Base-by-base conservation (phyloP, 176 grass and related monocot species). In the Alloteropsis semialata region DNA sequence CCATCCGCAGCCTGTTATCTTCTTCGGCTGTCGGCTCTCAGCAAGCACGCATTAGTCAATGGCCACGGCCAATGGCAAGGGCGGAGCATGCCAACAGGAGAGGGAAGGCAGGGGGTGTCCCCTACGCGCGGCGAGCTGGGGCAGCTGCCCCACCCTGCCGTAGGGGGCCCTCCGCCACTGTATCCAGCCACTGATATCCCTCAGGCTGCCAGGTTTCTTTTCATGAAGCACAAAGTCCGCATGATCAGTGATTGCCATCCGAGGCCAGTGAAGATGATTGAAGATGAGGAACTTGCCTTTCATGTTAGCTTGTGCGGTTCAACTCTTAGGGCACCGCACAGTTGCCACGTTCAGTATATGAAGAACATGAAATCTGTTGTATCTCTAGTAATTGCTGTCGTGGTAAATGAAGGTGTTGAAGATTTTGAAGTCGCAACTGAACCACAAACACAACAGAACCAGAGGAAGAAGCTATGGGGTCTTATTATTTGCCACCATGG, bases 261-360 rank as follows among this genome's bases (percentile, higher is more conserved):
- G 3, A 98, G 82, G 64, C 70, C 96, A 0, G 41, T 98, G 19
- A 85, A 86, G 63, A 76, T 98, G 69, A 87, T 87, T 33, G 88
- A 98, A 83, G 90, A 89, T 43, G 90, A 91, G 55, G 27, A 85
- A 57, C 88, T 85, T 33, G 61, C 87, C 25, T 80, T 95, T 49
- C 84, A 95, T 49, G 79, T 95, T 68, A 95, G 84, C 63, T 82
- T 98, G 60, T 98, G 96, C 28, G 96, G 96, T 51, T 98, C 96
- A 44, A 86, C 82, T 66, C 86, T 98, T n/a, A 86, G 96, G 44
- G 92, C 92, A 36, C 88, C 92, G 18, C 96, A 98, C 56, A 91
- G 88, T 70, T 98, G 96, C 58, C 96, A 98, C 80, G 85, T 93
- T 70, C 90, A 95, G 84, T 98, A 98, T 60, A 95, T 98, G 96